Evolutionary conservation across 768 basidiomycete genomes (phyloP).

Genomic region (Leccinum imitatum): DNA sequence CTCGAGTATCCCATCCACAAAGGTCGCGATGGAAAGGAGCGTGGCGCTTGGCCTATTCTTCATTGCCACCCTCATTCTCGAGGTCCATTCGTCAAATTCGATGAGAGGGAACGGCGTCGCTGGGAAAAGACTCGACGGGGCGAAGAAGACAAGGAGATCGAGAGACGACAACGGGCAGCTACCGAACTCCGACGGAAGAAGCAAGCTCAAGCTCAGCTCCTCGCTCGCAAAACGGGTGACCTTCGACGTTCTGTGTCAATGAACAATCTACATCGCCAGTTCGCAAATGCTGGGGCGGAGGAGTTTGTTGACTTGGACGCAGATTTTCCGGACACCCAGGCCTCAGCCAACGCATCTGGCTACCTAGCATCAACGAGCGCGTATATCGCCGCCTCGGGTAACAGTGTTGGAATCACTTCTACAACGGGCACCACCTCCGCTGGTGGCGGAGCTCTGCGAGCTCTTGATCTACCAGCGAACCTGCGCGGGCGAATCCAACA

Average conservation of each 20-base stretch:
- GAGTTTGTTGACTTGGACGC: constrained; percentile 43
- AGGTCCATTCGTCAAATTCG: constrained; percentile 74
- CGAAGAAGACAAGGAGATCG: constrained; percentile 39
- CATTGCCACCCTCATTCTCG: constrained; percentile 73
- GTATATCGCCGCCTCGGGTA: constrained; percentile 92
- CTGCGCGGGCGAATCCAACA: constrained; percentile 58
- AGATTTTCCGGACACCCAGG: constrained; percentile 36
- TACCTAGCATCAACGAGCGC: constrained; percentile 58
- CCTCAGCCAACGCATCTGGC: constrained; percentile 69
- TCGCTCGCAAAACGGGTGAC: constrained; percentile 44
- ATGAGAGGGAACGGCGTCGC: constrained; percentile 68
- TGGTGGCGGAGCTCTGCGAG: constrained; percentile 44
- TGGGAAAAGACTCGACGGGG: constrained; percentile 56
- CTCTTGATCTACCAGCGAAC: constrained; percentile 49
- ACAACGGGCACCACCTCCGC: constrained; percentile 84
- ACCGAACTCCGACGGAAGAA: constrained; percentile 30
- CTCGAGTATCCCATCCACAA: constrained; percentile 73
- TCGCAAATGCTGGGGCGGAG: constrained; percentile 40
- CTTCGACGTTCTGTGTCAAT: constrained; percentile 75
- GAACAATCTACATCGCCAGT: constrained; percentile 67
- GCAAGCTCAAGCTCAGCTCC: constrained; percentile 28
- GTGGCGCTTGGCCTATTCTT: constrained; percentile 78
- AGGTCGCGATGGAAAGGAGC: constrained; percentile 50
- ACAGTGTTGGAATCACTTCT: constrained; percentile 91
- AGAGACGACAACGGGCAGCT: constrained; percentile 26